Percentiles rank a stretch among this genome's conserved stretches.
Evolutionary conservation across 2,329 filamentous ascomycete genomes (phyloP).

Genomic region (Aureobasidium melanogenum): DNA sequence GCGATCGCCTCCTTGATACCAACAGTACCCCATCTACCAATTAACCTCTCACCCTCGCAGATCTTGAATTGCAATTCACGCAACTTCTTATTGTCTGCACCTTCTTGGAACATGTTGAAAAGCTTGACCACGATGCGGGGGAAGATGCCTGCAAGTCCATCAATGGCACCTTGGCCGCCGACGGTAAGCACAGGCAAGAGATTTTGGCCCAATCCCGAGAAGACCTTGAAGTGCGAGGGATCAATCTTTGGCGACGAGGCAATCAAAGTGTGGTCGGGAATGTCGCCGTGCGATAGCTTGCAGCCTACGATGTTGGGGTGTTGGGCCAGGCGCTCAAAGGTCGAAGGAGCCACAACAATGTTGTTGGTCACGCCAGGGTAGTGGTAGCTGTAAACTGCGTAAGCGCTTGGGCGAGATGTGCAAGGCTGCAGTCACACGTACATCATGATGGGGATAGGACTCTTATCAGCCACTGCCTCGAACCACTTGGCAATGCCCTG

Average conservation of each 20-base stretch:
- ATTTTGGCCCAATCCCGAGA: constrained; percentile 58
- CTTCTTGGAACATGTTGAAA: constrained; percentile 41
- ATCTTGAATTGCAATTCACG: constrained; percentile 52
- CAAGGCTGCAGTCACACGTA: constrained; percentile 27
- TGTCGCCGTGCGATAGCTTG: constrained; percentile 60
- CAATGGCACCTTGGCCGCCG: constrained; percentile 57
- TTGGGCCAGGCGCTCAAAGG: constrained; percentile 49
- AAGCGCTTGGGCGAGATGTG: not conserved
- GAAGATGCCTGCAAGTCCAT: constrained; percentile 57
- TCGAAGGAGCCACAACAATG: constrained; percentile 49
- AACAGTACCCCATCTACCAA: constrained; percentile 51
- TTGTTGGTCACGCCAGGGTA: constrained; percentile 61
- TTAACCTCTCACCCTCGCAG: constrained; percentile 52
- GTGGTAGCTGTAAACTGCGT: constrained; percentile 42
- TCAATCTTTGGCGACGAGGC: constrained; percentile 52
- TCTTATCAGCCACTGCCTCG: constrained; percentile 50
- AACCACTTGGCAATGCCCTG: constrained; percentile 54
- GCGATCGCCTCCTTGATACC: constrained; percentile 58
- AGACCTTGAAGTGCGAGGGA: constrained; percentile 50
- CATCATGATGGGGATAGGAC: constrained; percentile 53
- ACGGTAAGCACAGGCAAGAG: constrained; percentile 54
- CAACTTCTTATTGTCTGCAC: constrained; percentile 39
- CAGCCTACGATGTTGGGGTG: constrained; percentile 61
- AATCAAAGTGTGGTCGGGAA: constrained; percentile 55
- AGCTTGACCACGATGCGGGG: constrained; percentile 52